Percentiles rank a stretch among this genome's conserved stretches.
phyloP scores from a whole-genome alignment of 148 eudicot species.

The Talinum fruticosum region DNA sequence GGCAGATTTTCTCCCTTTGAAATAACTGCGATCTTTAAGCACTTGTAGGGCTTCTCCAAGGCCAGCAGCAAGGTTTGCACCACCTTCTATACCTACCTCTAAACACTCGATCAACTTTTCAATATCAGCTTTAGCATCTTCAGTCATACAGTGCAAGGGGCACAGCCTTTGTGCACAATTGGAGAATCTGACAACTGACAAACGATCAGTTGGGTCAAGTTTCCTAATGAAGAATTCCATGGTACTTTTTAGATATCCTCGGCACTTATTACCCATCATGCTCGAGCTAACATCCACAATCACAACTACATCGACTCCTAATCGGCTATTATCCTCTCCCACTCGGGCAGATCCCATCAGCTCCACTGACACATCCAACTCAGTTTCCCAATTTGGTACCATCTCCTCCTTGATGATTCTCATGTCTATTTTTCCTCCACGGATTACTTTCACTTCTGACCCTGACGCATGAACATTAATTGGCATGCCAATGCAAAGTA shows the following conservation, averaged over 20 bases:
- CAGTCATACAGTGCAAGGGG: background rate
- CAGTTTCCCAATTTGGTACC: no score
- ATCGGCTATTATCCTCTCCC: background rate
- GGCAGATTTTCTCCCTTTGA: background rate
- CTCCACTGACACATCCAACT: background rate
- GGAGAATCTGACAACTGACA: slow-evolving; percentile 10
- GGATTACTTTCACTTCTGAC: background rate
- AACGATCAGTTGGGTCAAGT: slow-evolving; percentile 12
- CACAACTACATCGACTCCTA: slow-evolving; percentile 16
- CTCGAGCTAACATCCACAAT: slow-evolving; percentile 21
- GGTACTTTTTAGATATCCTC: background rate
- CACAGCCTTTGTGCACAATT: background rate
- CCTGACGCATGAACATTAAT: no score
- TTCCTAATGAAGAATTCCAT: slow-evolving; percentile 11
- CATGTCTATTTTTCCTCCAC: background rate
- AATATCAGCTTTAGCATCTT: background rate
- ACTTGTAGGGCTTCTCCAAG: slow-evolving; percentile 3
- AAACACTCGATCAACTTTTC: background rate
- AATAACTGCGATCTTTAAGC: background rate
- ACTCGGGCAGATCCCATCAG: background rate
- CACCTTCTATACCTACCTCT: background rate
- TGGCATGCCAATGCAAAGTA: no score
- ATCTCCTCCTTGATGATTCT: background rate
- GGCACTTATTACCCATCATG: background rate
- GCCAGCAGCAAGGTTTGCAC: slow-evolving; percentile 6